Percentiles rank a stretch among this genome's conserved stretches.
phyloP scores from a whole-genome alignment of 257 asterid species.

The Leonotis leonurus region DNA sequence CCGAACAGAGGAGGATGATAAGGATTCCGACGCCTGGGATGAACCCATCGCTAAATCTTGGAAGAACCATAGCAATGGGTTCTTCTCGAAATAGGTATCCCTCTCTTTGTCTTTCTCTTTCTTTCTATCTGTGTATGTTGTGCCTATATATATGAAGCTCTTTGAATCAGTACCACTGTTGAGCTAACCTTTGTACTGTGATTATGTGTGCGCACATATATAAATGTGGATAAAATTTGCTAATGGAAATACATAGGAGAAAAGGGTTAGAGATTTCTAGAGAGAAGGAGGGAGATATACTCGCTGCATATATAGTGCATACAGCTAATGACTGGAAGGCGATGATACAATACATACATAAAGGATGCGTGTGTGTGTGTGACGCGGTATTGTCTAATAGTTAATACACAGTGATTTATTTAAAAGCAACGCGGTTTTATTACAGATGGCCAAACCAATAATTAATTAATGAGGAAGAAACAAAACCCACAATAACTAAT shows the following conservation, averaged over 20 bases:
- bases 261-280: background rate
- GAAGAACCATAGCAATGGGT: conserved; percentile 35
- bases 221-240: background rate
- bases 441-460: background rate
- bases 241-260: conserved; percentile 11
- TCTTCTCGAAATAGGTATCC: conserved; percentile 8
- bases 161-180: background rate
- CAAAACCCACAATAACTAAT: background rate
- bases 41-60: conserved; percentile 6
- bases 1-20: conserved; percentile 21
- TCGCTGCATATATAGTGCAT: background rate
- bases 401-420: conserved; percentile 9
- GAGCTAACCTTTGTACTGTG: background rate
- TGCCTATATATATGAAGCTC: too few species aligned
- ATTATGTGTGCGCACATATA: too few species aligned
- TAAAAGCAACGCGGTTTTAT: conserved; percentile 30
- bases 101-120: too few species aligned
- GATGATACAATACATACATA: background rate
- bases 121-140: too few species aligned
- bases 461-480: too few species aligned
- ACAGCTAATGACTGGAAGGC: conserved; percentile 6
- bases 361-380: background rate
- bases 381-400: conserved; percentile 13
- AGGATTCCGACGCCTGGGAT: conserved; percentile 20
- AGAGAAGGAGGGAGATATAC: background rate